These are phyloP conservation scores for Erodium chrysanthum DNA, from an alignment of 441 rosid genomes.

Conservation along the genomic window DNA sequence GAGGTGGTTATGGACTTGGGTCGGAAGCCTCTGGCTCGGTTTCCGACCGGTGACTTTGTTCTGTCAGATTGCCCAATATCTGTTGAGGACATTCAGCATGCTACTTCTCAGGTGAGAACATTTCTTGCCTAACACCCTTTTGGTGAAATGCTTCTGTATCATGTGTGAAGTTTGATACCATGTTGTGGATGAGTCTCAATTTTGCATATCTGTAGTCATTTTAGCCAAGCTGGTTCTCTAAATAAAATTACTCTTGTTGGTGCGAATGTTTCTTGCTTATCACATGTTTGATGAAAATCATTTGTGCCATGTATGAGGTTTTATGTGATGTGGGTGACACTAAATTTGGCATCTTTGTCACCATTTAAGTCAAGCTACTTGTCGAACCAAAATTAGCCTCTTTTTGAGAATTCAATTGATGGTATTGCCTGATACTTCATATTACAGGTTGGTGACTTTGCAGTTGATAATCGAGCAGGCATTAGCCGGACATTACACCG, in stretches of 20 bases:
- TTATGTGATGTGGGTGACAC: slow-evolving; percentile 4
- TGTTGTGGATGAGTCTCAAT: not conserved
- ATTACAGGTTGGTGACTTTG: slow-evolving; percentile 76
- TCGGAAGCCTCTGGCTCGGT: slow-evolving; percentile 73
- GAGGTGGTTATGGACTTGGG: slow-evolving; percentile 92
- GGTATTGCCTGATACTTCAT: slow-evolving; percentile 11
- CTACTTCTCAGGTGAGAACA: slow-evolving; percentile 54
- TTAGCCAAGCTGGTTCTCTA: not conserved
- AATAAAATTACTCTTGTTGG: not conserved
- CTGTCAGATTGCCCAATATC: slow-evolving; percentile 49
- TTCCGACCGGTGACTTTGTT: slow-evolving; percentile 73
- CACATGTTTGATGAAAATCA: slow-evolving; percentile 15
- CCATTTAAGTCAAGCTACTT: not conserved
- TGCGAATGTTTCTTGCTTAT: not conserved
- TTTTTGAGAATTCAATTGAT: not conserved
- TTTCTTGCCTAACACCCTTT: slow-evolving; percentile 9
- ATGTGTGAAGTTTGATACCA: not conserved
- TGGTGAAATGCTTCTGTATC: slow-evolving; percentile 8
- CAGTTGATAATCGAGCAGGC: slow-evolving; percentile 82
- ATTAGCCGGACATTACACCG: slow-evolving; percentile 80
- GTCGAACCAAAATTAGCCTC: not conserved
- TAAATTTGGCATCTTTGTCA: not conserved
- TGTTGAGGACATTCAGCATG: slow-evolving; percentile 44
- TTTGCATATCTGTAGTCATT: not conserved
- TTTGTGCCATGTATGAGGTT: slow-evolving; percentile 1